These are phyloP conservation scores for Phialocephala sp. DNA, from an alignment of 2,329 filamentous ascomycete species.

Conservation along the genomic window DNA sequence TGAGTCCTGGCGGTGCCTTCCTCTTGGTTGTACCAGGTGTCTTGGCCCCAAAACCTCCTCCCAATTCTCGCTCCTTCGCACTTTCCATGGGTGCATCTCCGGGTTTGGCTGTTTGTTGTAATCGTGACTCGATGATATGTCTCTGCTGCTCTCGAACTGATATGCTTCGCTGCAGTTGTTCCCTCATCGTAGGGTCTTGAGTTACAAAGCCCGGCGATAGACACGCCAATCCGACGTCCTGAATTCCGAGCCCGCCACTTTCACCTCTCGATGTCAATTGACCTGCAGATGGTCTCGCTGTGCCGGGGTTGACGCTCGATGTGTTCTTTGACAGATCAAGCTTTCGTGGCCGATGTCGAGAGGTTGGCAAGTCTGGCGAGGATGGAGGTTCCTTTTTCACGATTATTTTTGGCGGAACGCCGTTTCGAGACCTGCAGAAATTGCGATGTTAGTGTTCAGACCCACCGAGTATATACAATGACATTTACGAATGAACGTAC, in stretches of 20 bases:
- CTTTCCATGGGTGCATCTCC: slow-evolving; percentile 68
- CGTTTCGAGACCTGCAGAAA: slow-evolving; percentile 57
- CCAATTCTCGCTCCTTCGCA: slow-evolving; percentile 57
- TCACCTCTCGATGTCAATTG: slow-evolving; percentile 76
- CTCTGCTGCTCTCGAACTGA: slow-evolving; percentile 93
- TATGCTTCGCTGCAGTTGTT: slow-evolving; percentile 92
- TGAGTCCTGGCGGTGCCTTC: slow-evolving; percentile 86
- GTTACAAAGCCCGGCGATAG: slow-evolving; percentile 95
- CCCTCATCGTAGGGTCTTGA: slow-evolving; percentile 94
- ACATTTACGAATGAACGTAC: slow-evolving; percentile 52
- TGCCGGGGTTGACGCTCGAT: slow-evolving; percentile 54
- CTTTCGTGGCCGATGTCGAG: slow-evolving; percentile 76
- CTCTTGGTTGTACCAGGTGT: slow-evolving; percentile 77
- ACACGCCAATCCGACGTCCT: slow-evolving; percentile 92
- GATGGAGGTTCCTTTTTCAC: slow-evolving; percentile 97
- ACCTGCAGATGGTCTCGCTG: slow-evolving; percentile 70
- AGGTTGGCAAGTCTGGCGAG: slow-evolving; percentile 78
- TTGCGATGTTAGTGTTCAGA: slow-evolving; percentile 30
- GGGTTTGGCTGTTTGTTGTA: slow-evolving; percentile 86
- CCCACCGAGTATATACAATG: slow-evolving; percentile 25
- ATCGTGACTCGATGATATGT: slow-evolving; percentile 89
- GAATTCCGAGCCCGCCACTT: slow-evolving; percentile 74
- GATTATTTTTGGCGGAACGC: slow-evolving; percentile 74
- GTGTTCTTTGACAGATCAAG: slow-evolving; percentile 77
- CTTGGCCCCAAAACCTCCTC: slow-evolving; percentile 55